Conservation (phyloP, 306 rosid genomes). For the Cucumis hystrix region DNA sequence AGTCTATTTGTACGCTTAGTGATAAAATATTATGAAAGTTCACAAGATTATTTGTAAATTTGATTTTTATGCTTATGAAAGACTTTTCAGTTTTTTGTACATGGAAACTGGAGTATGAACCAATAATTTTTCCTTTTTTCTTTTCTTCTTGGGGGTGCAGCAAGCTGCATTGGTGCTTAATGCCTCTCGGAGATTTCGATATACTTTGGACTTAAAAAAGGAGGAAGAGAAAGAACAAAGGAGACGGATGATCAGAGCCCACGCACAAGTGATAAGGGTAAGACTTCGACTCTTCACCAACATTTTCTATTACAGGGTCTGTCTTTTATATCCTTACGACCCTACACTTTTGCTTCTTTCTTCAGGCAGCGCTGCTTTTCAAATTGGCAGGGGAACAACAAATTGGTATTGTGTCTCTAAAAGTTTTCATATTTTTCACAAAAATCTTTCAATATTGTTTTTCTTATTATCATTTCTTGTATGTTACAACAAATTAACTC, state of each 20-base stretch:
- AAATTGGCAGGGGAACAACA: conserved; percentile 77
- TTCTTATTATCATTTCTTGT: not conserved
- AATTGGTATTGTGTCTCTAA: conserved; percentile 40
- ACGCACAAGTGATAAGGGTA: conserved; percentile 93
- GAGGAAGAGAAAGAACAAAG: conserved; percentile 58
- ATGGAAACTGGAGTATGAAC: conserved; percentile 10
- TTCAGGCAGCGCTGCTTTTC: conserved; percentile 88
- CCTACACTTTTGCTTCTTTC: conserved; percentile 25
- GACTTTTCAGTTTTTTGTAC: not conserved
- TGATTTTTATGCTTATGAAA: conserved; percentile 1
- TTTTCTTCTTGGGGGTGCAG: conserved; percentile 24
- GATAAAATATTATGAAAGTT: not conserved
- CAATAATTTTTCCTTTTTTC: conserved; percentile 15
- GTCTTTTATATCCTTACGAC: conserved; percentile 18
- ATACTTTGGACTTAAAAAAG: conserved; percentile 70
- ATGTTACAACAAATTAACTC: not conserved
- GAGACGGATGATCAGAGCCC: conserved; percentile 75
- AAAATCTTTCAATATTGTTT: not conserved
- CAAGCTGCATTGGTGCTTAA: conserved; percentile 83
- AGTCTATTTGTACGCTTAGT: not conserved
- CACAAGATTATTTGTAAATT: not conserved
- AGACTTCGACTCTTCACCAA: conserved; percentile 16
- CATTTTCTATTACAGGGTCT: not conserved
- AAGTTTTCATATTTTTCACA: not conserved
- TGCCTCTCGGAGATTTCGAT: conserved; percentile 83